Conservation (phyloP, 2,329 filamentous ascomycete genomes). For the Mariannaea elegans region DNA sequence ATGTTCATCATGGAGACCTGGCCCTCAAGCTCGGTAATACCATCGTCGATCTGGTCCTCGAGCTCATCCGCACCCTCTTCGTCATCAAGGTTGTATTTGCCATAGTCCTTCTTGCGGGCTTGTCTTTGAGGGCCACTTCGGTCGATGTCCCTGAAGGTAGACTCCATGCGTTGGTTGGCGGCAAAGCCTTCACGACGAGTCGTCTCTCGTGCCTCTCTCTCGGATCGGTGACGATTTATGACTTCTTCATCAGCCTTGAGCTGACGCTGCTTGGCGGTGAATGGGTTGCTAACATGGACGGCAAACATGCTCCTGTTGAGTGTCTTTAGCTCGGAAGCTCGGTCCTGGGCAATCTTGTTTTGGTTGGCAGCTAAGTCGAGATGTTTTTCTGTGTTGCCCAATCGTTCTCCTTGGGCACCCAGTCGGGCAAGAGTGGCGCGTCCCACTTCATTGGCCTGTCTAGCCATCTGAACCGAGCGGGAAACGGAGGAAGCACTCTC, state of each 20-base stretch:
- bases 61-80: constrained; percentile 63
- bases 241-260: constrained; percentile 73
- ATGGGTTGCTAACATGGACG: constrained; percentile 79
- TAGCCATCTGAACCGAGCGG: constrained; percentile 52
- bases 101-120: constrained; percentile 52
- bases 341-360: constrained; percentile 79
- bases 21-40: constrained; percentile 71
- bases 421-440: constrained; percentile 77
- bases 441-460: constrained; percentile 64
- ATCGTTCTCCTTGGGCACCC: constrained; percentile 79
- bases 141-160: constrained; percentile 55
- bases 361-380: constrained; percentile 82
- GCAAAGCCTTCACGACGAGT: constrained; percentile 63
- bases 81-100: constrained; percentile 82
- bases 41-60: constrained; percentile 65
- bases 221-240: constrained; percentile 72
- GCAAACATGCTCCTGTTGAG: constrained; percentile 93
- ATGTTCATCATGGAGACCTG: constrained; percentile 77
- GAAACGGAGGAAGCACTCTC: constrained; percentile 64
- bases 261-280: constrained; percentile 74
- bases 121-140: constrained; percentile 40
- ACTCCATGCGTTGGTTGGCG: constrained; percentile 63
- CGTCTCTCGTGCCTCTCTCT: constrained; percentile 72
- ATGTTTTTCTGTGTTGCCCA: constrained; percentile 85
- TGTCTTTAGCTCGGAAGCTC: constrained; percentile 83